Evolutionary conservation across 2,329 filamentous ascomycete genomes (phyloP).

Genomic region (Neocatenulostroma microsporum): DNA sequence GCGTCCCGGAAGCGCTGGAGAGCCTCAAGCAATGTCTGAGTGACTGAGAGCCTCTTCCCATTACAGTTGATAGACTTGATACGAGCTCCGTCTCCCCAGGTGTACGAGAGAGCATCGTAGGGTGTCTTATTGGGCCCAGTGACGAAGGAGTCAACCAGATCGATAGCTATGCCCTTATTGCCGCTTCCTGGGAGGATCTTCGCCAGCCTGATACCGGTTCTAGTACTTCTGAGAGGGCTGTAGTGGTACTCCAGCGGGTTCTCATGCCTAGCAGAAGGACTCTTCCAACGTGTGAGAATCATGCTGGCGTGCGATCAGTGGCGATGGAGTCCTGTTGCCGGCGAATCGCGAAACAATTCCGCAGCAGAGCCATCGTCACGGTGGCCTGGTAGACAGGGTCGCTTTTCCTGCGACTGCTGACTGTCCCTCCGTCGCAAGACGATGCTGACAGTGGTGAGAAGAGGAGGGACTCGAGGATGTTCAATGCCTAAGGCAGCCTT

Average conservation of each 20-base stretch:
- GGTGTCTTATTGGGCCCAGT: constrained; percentile 12
- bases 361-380: not conserved
- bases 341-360: too few relatives aligned
- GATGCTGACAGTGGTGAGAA: too few relatives aligned
- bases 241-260: constrained; percentile 18
- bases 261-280: constrained; percentile 9
- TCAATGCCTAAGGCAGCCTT: too few relatives aligned
- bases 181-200: constrained; percentile 20
- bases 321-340: too few relatives aligned
- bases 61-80: constrained; percentile 23
- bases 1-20: constrained; percentile 22
- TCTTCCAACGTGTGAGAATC: constrained; percentile 20
- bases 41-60: constrained; percentile 18
- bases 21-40: constrained; percentile 21
- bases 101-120: constrained; percentile 27
- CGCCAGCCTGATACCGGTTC: constrained; percentile 24
- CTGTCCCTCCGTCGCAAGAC: too few relatives aligned
- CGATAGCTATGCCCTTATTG: constrained; percentile 19
- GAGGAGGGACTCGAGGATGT: too few relatives aligned
- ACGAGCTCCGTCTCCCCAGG: constrained; percentile 19
- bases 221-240: constrained; percentile 16
- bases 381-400: too few relatives aligned
- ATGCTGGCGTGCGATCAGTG: constrained; percentile 10
- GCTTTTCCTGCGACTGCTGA: too few relatives aligned
- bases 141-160: constrained; percentile 21